These are phyloP conservation scores for Glomus cerebriforme DNA, from an alignment of 192 early-diverging fungal species.

Conservation along the genomic window DNA sequence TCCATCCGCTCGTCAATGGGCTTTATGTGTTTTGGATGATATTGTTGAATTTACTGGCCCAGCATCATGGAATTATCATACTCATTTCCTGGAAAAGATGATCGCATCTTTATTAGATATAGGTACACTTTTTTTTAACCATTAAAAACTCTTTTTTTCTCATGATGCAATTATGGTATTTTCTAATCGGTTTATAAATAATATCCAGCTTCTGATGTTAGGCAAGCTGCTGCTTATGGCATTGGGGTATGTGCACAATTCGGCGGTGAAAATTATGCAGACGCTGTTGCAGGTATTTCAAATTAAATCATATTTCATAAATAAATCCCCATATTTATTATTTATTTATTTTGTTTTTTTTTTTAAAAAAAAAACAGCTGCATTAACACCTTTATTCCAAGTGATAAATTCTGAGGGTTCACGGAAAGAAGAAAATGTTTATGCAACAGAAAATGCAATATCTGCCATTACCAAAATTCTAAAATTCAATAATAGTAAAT, in stretches of 20 bases:
- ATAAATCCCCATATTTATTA: constrained; percentile 3
- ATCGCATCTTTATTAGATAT: constrained; percentile 55
- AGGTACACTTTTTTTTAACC: constrained; percentile 1
- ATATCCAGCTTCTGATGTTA: constrained; percentile 65
- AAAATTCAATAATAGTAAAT: constrained; percentile 62
- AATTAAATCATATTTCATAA: not conserved
- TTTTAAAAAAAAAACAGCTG: constrained; percentile 43
- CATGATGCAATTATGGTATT: not conserved
- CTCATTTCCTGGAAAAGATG: constrained; percentile 69
- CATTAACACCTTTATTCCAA: constrained; percentile 76
- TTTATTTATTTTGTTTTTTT: constrained; percentile 2
- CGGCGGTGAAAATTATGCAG: constrained; percentile 82
- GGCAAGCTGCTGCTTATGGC: constrained; percentile 94
- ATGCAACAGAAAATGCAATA: constrained; percentile 92
- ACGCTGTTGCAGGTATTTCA: constrained; percentile 56
- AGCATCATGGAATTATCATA: constrained; percentile 61
- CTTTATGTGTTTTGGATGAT: constrained; percentile 91
- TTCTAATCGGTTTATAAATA: not conserved
- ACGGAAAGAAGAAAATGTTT: constrained; percentile 71
- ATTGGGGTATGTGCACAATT: constrained; percentile 89
- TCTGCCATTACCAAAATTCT: constrained; percentile 91
- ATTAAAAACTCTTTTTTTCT: not conserved
- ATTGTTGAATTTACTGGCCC: constrained; percentile 89
- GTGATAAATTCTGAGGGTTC: constrained; percentile 66
- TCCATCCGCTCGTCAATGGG: constrained; percentile 84